Conservation (phyloP, 2,329 filamentous ascomycete species). For the Xylariaceae sp. region DNA sequence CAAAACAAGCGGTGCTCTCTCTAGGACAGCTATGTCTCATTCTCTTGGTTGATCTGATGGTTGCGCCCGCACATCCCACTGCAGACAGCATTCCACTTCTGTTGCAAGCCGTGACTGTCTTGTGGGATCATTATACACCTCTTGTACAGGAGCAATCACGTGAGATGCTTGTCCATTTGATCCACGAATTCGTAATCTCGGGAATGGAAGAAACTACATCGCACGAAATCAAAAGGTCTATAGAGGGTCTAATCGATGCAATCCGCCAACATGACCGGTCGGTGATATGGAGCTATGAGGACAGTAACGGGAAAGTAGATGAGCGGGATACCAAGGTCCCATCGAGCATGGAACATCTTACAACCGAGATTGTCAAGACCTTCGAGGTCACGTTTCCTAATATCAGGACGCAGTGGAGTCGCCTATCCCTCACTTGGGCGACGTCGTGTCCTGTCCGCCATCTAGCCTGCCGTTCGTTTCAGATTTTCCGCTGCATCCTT, state of each 20-base stretch:
- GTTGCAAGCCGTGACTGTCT: slow-evolving; percentile 83
- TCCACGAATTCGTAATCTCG: slow-evolving; percentile 88
- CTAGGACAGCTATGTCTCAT: slow-evolving; percentile 91
- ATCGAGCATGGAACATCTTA: slow-evolving; percentile 79
- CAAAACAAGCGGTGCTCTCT: slow-evolving; percentile 89
- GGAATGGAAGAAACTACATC: slow-evolving; percentile 67
- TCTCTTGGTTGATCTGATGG: slow-evolving; percentile 90
- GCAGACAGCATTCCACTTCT: slow-evolving; percentile 79
- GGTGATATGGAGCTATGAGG: slow-evolving; percentile 92
- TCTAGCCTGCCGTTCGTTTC: slow-evolving; percentile 92
- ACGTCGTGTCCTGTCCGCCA: slow-evolving; percentile 95
- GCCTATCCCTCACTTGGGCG: slow-evolving; percentile 87
- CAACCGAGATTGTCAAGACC: slow-evolving; percentile 74
- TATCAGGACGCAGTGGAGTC: slow-evolving; percentile 87
- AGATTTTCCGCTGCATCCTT: slow-evolving; percentile 91
- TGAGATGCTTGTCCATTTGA: slow-evolving; percentile 96
- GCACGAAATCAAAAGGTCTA: slow-evolving; percentile 60
- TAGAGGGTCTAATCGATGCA: slow-evolving; percentile 83
- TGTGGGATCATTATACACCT: slow-evolving; percentile 96
- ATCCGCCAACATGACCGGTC: slow-evolving; percentile 79
- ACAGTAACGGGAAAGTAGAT: slow-evolving; percentile 75
- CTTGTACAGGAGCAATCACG: slow-evolving; percentile 94
- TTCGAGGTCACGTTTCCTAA: slow-evolving; percentile 81
- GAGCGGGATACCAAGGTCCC: slow-evolving; percentile 77
- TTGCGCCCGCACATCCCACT: slow-evolving; percentile 77